A percentile compares a stretch with the other conserved stretches of the same genome.
Conservation (phyloP, 495 filamentous ascomycete species). For the Penicillium herquei region DNA sequence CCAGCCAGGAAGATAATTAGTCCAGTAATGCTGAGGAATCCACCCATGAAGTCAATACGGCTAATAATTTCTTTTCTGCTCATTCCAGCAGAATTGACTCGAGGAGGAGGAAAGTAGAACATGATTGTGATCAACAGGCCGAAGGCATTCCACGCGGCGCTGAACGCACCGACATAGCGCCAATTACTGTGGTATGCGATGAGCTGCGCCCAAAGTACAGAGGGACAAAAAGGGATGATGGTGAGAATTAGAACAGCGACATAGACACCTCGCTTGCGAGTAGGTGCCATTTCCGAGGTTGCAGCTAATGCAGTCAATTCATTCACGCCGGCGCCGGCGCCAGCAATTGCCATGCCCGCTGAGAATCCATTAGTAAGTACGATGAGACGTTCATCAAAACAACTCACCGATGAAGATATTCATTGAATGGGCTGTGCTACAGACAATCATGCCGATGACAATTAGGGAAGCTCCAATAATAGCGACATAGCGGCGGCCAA, state of each 20-base stretch:
- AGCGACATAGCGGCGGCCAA: slow-evolving; percentile 67
- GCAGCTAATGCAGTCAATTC: slow-evolving; percentile 68
- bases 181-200: slow-evolving; percentile 59
- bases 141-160: slow-evolving; percentile 58
- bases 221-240: slow-evolving; percentile 66
- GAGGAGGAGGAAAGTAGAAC: slow-evolving; percentile 67
- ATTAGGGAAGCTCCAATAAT: slow-evolving; percentile 57
- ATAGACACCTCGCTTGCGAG: slow-evolving; percentile 65
- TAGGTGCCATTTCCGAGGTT: slow-evolving; percentile 68
- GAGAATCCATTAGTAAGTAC: slow-evolving; percentile 27
- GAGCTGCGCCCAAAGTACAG: slow-evolving; percentile 68
- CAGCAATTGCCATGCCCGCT: slow-evolving; percentile 63
- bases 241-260: slow-evolving; percentile 66
- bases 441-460: slow-evolving; percentile 65
- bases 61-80: slow-evolving; percentile 49
- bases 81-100: slow-evolving; percentile 52
- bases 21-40: slow-evolving; percentile 62
- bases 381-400: slow-evolving; percentile 6
- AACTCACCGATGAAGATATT: slow-evolving; percentile 64
- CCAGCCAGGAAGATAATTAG: slow-evolving; percentile 65
- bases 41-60: slow-evolving; percentile 65
- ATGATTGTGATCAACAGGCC: slow-evolving; percentile 59
- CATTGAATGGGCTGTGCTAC: slow-evolving; percentile 63
- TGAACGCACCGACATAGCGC: slow-evolving; percentile 64
- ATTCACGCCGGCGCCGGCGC: slow-evolving; percentile 62